Percentiles rank a stretch among this genome's conserved stretches.
These are phyloP conservation scores for Thalia dealbata DNA, from an alignment of 176 grass and related monocot genomes.

Conservation along the genomic window DNA sequence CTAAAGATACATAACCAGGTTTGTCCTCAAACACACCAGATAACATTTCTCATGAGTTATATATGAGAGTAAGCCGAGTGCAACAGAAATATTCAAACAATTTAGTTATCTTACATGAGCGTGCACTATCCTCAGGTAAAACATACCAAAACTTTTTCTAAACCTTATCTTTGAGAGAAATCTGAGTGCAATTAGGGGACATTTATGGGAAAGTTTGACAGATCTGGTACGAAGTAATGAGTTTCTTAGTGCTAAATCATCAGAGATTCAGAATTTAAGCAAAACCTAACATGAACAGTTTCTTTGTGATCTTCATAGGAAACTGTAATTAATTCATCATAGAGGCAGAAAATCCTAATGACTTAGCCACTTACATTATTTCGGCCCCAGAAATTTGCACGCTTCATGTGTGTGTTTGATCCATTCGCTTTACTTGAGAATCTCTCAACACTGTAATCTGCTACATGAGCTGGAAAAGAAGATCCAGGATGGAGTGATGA, in stretches of 20 bases:
- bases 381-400: conserved; percentile 68
- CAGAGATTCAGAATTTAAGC: background rate
- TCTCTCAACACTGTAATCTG: conserved; percentile 56
- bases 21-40: background rate
- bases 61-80: too few species aligned
- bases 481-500: conserved; percentile 83
- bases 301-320: background rate
- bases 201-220: background rate
- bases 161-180: background rate
- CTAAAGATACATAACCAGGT: background rate
- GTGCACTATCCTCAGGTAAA: background rate
- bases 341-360: background rate
- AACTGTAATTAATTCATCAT: background rate
- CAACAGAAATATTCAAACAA: conserved; percentile 19
- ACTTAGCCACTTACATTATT: conserved; percentile 53
- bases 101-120: background rate
- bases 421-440: conserved; percentile 55
- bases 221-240: background rate
- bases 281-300: background rate
- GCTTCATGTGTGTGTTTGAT: conserved; percentile 49
- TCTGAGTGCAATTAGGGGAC: background rate
- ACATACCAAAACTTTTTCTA: background rate
- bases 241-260: background rate
- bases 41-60: background rate
- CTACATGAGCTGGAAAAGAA: conserved; percentile 44